Base-by-base conservation (phyloP, 495 filamentous ascomycete genomes). In the Talaromyces adpressus region DNA sequence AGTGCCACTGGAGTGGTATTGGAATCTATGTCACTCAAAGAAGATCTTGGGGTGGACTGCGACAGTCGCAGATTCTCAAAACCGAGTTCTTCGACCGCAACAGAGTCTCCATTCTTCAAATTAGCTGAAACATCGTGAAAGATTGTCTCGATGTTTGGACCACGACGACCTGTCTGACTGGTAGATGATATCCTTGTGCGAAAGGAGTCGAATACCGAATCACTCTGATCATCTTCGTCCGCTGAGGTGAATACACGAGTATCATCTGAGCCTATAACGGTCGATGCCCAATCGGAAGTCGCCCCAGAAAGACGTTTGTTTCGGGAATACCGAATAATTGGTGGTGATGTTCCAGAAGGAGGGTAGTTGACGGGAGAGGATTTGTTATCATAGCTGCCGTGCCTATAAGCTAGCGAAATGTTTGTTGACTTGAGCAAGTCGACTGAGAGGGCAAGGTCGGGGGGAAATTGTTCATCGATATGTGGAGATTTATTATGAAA, bases 161-260 rank as follows among this genome's bases (percentile, higher is more conserved):
- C 79, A 60, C 82, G 76, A 47, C 77, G 63, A 32, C 79, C 80
- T 12, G 78, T 77, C 54, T 70, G 69, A 67, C 82, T 85, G 62
- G 77, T 80, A 62, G 74, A 85, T 6, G 92, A 95, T 25, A 86
- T 85, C 57, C 88, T 84, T 8, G 93, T 97, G 62, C 92, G 87
- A 65, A 94, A 78, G 16, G 93, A 97, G 72, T 98, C 94, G 76
- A 91, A 98, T 54, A 92, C 85, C 6, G 90, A 93, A 67, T 97
- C 94, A 67, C 90, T 96, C 74, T 89, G 84, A 62, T 96, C 92
- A 60, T 95, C 91, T 65, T 96, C 93, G 59, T 93, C 92, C 5
- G 87, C 85, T 2, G 87, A 92, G 11, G 82, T 81, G 63, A 91
- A 87, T 18, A 87, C 87, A 61, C 89, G 87, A 49, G 85, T 84